Base-by-base conservation (phyloP, 345 rosid species). In the Gossypium australe region DNA sequence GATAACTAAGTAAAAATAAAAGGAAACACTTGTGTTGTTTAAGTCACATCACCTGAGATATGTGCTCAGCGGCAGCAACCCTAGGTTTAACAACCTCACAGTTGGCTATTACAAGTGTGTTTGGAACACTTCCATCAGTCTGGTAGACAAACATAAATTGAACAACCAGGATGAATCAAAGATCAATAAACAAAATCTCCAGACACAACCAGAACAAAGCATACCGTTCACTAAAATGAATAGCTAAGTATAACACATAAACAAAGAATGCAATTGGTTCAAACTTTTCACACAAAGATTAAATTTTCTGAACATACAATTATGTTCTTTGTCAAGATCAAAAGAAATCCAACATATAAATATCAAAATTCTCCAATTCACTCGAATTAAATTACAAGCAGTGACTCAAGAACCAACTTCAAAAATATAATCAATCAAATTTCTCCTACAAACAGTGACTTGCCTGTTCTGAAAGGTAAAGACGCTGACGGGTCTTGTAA, bases 41-140 rank as follows among this genome's bases (percentile, higher is more conserved):
- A 13, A 78, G 57, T 48, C 41, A 56, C 14, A 7, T 45, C 67
- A 90, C 95, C 95, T 92, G 92, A 10, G 92, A 82, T 51, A 92
- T 92, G 83, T 92, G 97, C 84, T 92, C 97, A 1, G 94, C 93
- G 68, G 97, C 97, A 24, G 97, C 97, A 68, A 92, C 93, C 60
- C 97, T 82, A 11, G 90, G 95, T 80, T 92, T 92, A 65, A 92
- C 95, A 85, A 90, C 85, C 82, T 90, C 93, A 34, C 92, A 89
- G 75, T 89, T 92, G 9, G 95, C 93, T 70, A 92, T 90, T 58
- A 90, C 95, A 67, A 92, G 86, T 17, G 97, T 92, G 82, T 92
- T 92, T 71, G 97, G 97, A 52, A 90, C 93, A 80, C 89, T 92
- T 45, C 93, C 90, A 84, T 92, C 97, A 58, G 95, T 90, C 97